These are phyloP conservation scores for Kwoniella newhampshirensis DNA, from an alignment of 768 basidiomycete genomes.

Conservation along the genomic window DNA sequence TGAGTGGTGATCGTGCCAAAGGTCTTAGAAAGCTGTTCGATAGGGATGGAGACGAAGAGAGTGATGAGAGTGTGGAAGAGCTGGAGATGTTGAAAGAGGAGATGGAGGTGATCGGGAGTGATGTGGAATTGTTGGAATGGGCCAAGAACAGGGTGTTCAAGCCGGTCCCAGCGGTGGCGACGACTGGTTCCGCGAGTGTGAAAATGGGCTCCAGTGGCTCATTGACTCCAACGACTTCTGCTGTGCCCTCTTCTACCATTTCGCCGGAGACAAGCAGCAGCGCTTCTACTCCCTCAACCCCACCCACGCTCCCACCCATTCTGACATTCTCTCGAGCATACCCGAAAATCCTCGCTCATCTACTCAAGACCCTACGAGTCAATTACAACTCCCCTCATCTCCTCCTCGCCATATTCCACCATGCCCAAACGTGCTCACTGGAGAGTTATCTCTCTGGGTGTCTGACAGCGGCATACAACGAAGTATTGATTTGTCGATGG, in stretches of 20 bases:
- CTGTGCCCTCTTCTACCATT: no score
- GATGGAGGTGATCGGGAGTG: slow-evolving; percentile 28
- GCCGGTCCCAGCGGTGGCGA: not conserved
- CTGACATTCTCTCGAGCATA: slow-evolving; percentile 60
- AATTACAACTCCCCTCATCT: slow-evolving; percentile 76
- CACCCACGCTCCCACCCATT: not conserved
- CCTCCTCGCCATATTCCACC: slow-evolving; percentile 76
- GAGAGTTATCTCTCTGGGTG: slow-evolving; percentile 87
- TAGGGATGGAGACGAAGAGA: slow-evolving; percentile 12
- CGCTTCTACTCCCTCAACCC: no score
- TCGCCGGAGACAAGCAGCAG: not conserved
- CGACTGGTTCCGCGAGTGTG: not conserved
- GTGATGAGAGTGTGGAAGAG: slow-evolving; percentile 29
- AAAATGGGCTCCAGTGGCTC: not conserved
- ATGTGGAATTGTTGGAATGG: slow-evolving; percentile 42
- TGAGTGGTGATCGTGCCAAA: not conserved
- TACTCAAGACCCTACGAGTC: slow-evolving; percentile 76
- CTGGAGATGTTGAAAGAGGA: slow-evolving; percentile 46
- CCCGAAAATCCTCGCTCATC: slow-evolving; percentile 69
- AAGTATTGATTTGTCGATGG: slow-evolving; percentile 84
- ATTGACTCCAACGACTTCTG: no score
- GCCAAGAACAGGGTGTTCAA: slow-evolving; percentile 33
- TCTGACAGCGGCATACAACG: slow-evolving; percentile 82
- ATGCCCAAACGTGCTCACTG: slow-evolving; percentile 71
- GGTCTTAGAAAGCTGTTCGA: not conserved